Evolutionary conservation across 208 protist genomes (phyloP).

Genomic region (Herpetomonas tarakana): DNA sequence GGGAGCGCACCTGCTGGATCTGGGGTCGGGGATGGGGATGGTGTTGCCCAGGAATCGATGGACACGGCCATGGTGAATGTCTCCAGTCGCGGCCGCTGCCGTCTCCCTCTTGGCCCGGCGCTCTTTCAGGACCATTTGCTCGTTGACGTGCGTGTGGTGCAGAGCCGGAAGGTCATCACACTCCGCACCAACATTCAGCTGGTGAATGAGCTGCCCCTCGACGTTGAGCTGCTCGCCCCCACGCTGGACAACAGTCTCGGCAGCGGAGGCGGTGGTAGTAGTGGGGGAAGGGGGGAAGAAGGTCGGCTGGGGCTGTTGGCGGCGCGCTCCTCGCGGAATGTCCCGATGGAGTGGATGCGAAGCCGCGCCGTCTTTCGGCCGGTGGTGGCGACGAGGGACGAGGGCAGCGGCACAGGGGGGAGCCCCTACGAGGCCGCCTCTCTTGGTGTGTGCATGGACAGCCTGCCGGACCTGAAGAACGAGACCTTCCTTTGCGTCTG

Average conservation of each 20-base stretch:
- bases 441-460: conserved; percentile 63
- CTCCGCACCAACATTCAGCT: conserved; percentile 50
- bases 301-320: not conserved
- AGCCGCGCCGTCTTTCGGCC: not conserved
- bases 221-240: conserved; percentile 22
- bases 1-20: too few relatives aligned
- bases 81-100: conserved; percentile 6
- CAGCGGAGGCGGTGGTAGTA: conserved; percentile 4
- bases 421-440: conserved; percentile 15
- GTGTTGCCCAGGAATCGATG: not conserved
- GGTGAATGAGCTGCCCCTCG: conserved; percentile 39
- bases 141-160: conserved; percentile 37
- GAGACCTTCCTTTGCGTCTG: conserved; percentile 52
- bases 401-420: not conserved
- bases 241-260: conserved; percentile 13
- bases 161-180: conserved; percentile 37
- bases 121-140: conserved; percentile 31
- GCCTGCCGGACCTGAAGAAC: conserved; percentile 36
- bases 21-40: not conserved
- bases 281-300: not conserved
- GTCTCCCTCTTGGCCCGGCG: conserved; percentile 11
- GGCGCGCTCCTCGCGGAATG: not conserved
- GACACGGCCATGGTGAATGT: conserved; percentile 6
- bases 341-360: conserved; percentile 28
- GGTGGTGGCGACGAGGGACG: not conserved